Conservation (phyloP, 441 rosid genomes). For the Adansonia gregorii region DNA sequence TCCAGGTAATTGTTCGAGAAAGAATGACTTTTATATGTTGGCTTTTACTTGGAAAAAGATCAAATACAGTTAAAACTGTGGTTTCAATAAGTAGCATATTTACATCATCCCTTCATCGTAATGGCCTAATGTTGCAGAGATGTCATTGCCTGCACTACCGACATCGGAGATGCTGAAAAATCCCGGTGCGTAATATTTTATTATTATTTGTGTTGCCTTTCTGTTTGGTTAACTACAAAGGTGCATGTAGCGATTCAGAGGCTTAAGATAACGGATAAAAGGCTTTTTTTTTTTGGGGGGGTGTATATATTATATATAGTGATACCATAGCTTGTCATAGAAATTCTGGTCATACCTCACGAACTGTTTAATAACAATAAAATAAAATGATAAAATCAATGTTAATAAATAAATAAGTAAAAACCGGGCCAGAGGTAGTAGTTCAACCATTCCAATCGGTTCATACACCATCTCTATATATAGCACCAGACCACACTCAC, state of each 20-base stretch:
- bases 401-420: too few relatives aligned
- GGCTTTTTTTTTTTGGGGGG: not conserved
- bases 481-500: too few relatives aligned
- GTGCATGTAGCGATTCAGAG: not conserved
- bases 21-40: constrained; percentile 2
- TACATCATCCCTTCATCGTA: constrained; percentile 2
- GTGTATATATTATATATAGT: not conserved
- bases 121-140: constrained; percentile 63
- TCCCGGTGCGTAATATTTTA: constrained; percentile 48
- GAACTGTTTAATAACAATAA: not conserved
- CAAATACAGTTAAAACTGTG: not conserved
- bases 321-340: not conserved
- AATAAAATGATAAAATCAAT: not conserved
- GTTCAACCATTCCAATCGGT: too few relatives aligned
- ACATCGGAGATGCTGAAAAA: constrained; percentile 74
- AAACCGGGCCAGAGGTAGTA: too few relatives aligned
- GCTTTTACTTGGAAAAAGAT: not conserved
- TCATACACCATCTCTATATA: too few relatives aligned
- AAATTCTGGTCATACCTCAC: not conserved
- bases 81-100: not conserved
- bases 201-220: not conserved
- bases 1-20: constrained; percentile 58
- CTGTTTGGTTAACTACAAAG: not conserved
- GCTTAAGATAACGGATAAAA: not conserved
- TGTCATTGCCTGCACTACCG: constrained; percentile 94